Percentiles rank a stretch among this genome's conserved stretches.
phyloP scores from a whole-genome alignment of 305 asterid species.

The Solanum hybrid region DNA sequence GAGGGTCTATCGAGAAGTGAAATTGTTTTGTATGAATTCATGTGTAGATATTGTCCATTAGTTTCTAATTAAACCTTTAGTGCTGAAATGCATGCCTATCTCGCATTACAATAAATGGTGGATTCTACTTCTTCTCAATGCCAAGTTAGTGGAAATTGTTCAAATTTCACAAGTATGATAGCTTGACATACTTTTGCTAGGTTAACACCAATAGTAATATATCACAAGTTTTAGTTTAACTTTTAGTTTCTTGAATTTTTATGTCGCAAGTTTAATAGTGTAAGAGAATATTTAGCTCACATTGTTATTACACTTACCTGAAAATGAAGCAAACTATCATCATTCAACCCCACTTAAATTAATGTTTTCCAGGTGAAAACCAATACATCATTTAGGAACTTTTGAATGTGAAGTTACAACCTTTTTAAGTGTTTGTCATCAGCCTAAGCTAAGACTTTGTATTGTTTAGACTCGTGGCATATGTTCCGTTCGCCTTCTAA shows the following conservation, averaged over 20 bases:
- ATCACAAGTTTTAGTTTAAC: neutral
- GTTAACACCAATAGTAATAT: neutral
- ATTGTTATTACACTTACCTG: neutral
- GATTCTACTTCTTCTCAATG: neutral
- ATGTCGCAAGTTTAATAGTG: neutral
- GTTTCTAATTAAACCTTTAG: neutral
- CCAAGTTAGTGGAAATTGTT: neutral
- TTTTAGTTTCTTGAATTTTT: neutral
- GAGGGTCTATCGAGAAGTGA: neutral
- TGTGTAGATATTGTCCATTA: neutral
- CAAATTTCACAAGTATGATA: neutral
- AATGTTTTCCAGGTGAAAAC: neutral
- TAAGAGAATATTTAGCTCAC: neutral
- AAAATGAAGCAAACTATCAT: neutral
- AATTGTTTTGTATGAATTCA: neutral
- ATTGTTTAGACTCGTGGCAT: neutral
- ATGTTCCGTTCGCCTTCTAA: conserved; percentile 29
- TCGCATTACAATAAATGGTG: neutral
- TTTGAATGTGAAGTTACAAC: neutral
- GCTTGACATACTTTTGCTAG: neutral
- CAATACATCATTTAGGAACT: neutral
- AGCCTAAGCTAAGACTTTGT: neutral
- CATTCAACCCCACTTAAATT: neutral
- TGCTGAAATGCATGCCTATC: neutral
- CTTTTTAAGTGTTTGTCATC: neutral